Base-by-base conservation (phyloP, 179 eudicot genomes). In the Camellia oleifera region DNA sequence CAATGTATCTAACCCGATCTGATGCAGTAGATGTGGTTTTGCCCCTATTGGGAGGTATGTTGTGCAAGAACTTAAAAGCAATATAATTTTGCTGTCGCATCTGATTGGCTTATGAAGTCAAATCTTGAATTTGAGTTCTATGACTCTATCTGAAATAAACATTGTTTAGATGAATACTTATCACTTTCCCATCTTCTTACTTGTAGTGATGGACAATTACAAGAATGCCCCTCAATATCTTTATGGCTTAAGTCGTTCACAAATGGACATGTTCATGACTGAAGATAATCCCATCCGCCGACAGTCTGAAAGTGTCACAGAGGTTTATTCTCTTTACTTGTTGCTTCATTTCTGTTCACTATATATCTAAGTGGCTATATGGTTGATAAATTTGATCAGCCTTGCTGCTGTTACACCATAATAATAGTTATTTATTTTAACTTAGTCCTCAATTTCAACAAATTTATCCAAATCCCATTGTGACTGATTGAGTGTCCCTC, bases 241-340 rank as follows among this genome's bases (percentile, higher is more conserved):
- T 11, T 92, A 95, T 78, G 98, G 98, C 79, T 94, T 95, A 68
- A 48, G 75, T 81, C 94, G 98, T 72, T 83, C 92, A 57, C 94
- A 95, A 83, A 86, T 95, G 95, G 95, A 92, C 81, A 87, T 91
- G 97, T 90, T 95, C 91, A 91, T 89, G 93, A 91, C 92, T 15
- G 93, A 88, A 81, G 93, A 94, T 85, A 94, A 87, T 82, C 94
- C 94, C 15, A 85, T 84, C 56, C 82, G 91, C 75, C 84, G 89
- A 15, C 97, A 88, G 78, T 83, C 94, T 23, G 93, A 86, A 83
- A 90, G 67, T 63, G 97, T 92, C 72, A 90, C 96, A 69, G 95
- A 90, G 97, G 98, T 93, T 42, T 72, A 72, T 72, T 69, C 54
- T 69, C 70, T 10, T 53, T 58, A 9, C 73, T 40, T 32, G 72